A percentile compares a stretch with the other conserved stretches of the same genome.
These are phyloP conservation scores for Rhododendron ferrugineum DNA, from an alignment of 148 eudicot species.

Conservation along the genomic window DNA sequence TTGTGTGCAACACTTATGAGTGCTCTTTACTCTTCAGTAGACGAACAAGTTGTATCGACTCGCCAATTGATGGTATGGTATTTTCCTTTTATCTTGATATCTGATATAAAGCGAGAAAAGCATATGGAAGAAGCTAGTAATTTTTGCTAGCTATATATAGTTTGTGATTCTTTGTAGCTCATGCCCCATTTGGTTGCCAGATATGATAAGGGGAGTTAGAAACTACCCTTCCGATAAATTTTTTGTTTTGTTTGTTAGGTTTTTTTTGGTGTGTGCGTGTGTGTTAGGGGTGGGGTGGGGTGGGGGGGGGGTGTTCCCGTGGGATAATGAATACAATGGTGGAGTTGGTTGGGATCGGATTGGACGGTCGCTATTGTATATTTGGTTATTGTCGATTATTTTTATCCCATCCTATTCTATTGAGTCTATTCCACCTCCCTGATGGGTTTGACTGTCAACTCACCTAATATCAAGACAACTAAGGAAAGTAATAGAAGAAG, in stretches of 20 bases:
- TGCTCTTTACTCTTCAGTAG: slow-evolving; percentile 74
- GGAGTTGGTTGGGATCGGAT: not conserved
- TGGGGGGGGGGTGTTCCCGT: not conserved
- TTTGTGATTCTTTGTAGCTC: not conserved
- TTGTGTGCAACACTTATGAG: slow-evolving; percentile 83
- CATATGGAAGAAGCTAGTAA: not conserved
- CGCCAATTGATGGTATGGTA: slow-evolving; percentile 74
- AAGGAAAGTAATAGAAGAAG: not conserved
- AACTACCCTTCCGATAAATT: not conserved
- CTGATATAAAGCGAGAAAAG: not conserved
- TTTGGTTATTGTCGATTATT: not conserved
- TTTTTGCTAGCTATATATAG: not conserved
- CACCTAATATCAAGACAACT: not conserved
- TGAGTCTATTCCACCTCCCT: not conserved
- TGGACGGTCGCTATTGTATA: not conserved
- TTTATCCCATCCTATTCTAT: not conserved
- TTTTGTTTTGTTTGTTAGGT: not conserved
- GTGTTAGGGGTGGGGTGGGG: not conserved
- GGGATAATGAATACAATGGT: not conserved
- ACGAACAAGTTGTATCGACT: slow-evolving; percentile 58
- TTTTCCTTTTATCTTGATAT: slow-evolving; percentile 2
- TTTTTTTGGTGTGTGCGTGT: not conserved
- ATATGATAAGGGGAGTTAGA: not conserved
- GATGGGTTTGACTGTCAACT: not conserved
- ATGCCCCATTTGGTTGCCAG: not conserved